These are phyloP conservation scores for Zangia roseola DNA, from an alignment of 768 basidiomycete species.

Conservation along the genomic window DNA sequence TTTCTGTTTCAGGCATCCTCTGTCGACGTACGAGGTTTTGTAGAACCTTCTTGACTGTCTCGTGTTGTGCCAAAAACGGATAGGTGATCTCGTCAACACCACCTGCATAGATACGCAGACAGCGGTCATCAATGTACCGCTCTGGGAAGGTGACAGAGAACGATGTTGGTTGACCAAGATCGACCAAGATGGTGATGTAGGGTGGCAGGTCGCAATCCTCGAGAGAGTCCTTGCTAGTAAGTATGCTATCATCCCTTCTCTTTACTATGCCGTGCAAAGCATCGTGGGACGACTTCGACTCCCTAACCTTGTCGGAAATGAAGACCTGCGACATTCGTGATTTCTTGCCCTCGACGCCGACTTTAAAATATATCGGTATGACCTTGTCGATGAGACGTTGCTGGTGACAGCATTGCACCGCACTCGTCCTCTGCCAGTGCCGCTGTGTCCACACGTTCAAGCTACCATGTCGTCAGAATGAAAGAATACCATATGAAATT, in stretches of 20 bases:
- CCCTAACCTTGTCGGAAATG: conserved; percentile 15
- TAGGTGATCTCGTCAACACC: background rate
- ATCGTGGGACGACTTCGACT: background rate
- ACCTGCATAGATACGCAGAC: conserved; percentile 6
- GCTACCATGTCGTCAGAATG: no score
- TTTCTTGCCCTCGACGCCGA: no score
- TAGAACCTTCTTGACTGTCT: background rate
- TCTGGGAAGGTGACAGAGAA: conserved; percentile 5
- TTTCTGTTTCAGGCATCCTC: background rate
- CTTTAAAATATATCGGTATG: conserved; percentile 14
- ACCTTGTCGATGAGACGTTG: conserved; percentile 14
- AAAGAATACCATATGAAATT: no score
- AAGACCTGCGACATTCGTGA: conserved; percentile 14
- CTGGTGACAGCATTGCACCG: conserved; percentile 12
- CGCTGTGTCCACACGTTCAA: no score
- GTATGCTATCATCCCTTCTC: background rate
- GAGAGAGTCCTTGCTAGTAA: background rate
- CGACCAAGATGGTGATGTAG: conserved; percentile 13
- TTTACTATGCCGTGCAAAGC: background rate
- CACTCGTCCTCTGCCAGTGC: no score
- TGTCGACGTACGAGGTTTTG: background rate
- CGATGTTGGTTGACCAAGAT: background rate
- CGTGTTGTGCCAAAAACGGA: conserved; percentile 6
- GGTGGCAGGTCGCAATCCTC: background rate
- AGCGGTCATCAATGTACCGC: background rate